Evolutionary conservation across 495 filamentous ascomycete genomes (phyloP).

Genomic region (Penicillium subrubescens): DNA sequence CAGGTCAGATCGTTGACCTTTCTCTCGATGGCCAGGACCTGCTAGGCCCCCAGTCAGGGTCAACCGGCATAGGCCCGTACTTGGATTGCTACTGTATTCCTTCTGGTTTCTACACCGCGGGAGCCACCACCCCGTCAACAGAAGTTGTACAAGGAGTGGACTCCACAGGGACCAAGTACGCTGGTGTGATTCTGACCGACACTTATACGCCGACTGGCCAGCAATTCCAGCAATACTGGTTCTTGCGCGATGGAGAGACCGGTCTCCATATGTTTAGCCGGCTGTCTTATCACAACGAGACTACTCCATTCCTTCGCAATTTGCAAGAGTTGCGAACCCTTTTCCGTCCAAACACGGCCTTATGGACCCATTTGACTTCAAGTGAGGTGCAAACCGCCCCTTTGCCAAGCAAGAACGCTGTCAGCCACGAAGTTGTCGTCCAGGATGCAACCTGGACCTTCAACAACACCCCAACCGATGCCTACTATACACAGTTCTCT

Average conservation of each 20-base stretch:
- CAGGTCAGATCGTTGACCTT: constrained; percentile 43
- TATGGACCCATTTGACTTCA: constrained; percentile 59
- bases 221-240: constrained; percentile 59
- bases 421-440: constrained; percentile 44
- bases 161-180: constrained; percentile 47
- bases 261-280: constrained; percentile 58
- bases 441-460: constrained; percentile 62
- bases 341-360: constrained; percentile 53
- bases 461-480: constrained; percentile 50
- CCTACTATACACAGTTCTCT: constrained; percentile 52
- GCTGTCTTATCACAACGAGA: constrained; percentile 54
- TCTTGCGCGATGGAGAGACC: constrained; percentile 56
- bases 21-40: constrained; percentile 53
- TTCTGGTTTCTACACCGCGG: constrained; percentile 54
- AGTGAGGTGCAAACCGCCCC: constrained; percentile 54
- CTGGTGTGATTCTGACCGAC: constrained; percentile 53
- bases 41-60: constrained; percentile 46
- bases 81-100: constrained; percentile 62
- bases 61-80: constrained; percentile 52
- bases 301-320: constrained; percentile 54
- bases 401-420: constrained; percentile 48
- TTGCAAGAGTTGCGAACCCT: constrained; percentile 58
- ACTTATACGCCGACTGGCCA: constrained; percentile 54
- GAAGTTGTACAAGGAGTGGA: constrained; percentile 53
- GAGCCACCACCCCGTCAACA: constrained; percentile 45